Evolutionary conservation across 805 yeast species (phyloP), one percentile per base, ranked within the genome.

Genomic region (Zygosaccharomyces bisporus): DNA sequence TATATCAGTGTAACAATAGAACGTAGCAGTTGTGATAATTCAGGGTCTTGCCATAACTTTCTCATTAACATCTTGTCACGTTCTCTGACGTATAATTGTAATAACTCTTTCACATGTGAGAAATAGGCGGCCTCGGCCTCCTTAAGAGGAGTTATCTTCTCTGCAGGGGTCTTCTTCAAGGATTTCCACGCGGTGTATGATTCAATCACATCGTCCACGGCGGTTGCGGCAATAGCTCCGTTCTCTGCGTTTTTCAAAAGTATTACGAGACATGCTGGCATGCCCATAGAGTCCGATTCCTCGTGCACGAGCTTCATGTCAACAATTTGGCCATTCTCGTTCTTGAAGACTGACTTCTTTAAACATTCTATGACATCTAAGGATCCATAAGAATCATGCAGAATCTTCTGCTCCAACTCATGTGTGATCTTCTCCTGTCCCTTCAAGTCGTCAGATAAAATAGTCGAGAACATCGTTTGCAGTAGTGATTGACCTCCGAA

Each of bases 21-120:
- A 52, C 84, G 84, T 45, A 90, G 69, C 33, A 91, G 72, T 29
- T 73, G 73, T n/a, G 89, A 81, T 36, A 95, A 68, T 52, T 85
- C 86, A 0, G 91, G 88, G 54, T 90, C 95, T 36, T 79, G 80
- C 95, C 96, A 87, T 34, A 90, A 60, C 57, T 82, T 81, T 55
- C 80, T 81, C 70, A 90, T 65, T 34, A 83, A 67, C 44, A 80
- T 78, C 60, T 87, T 89, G 58, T 91, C 99, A 29, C 79, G 76
- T 45, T 78, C 81, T 27, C 93, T 75, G 1, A 86, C 69, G 50
- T 75, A 75, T 13, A 84, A 64, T 47, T 76, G 81, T 64, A 84
- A 77, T 43, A 83, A 72, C 44, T 82, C 81, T 47, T 77, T 79
- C 10, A 85, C 58, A 49, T 74, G 72, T 6, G 79, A 66, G 54